Percentiles rank a stretch among this genome's conserved stretches.
These are phyloP conservation scores for Pichia cactophila DNA, from an alignment of 1,139 yeast species.

Conservation along the genomic window DNA sequence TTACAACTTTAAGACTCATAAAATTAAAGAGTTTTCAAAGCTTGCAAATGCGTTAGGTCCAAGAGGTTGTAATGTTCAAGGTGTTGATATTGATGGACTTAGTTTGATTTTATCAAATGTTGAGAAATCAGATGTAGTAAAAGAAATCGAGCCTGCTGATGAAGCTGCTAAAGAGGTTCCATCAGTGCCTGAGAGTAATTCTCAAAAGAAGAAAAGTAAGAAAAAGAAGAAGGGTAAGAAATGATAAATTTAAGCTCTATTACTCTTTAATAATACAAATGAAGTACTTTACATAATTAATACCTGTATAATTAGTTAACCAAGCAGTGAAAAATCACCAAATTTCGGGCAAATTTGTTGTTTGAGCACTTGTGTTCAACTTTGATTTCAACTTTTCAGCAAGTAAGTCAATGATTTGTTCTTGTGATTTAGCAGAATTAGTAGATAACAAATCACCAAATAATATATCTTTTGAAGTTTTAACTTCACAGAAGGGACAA, in stretches of 20 bases:
- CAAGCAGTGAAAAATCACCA: constrained; percentile 13
- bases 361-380: constrained; percentile 2
- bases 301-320: background rate
- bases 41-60: constrained; percentile 83
- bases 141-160: background rate
- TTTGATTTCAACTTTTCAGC: constrained; percentile 10
- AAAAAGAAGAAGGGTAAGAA: constrained; percentile 25
- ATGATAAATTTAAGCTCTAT: background rate
- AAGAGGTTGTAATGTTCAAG: constrained; percentile 39
- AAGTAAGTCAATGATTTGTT: constrained; percentile 8
- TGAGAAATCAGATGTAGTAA: constrained; percentile 11
- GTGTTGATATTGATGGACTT: constrained; percentile 17
- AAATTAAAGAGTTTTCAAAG: constrained; percentile 71
- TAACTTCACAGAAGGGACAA: constrained; percentile 11
- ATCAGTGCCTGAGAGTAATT: background rate
- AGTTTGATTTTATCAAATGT: constrained; percentile 14
- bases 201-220: constrained; percentile 15
- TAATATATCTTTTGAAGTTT: background rate
- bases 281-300: background rate
- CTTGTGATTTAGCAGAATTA: background rate
- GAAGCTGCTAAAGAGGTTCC: background rate
- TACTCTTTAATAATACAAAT: background rate
- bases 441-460: background rate
- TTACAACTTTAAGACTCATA: constrained; percentile 53
- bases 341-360: constrained; percentile 8